A percentile compares a stretch with the other conserved stretches of the same genome.
These are phyloP conservation scores for Monosporascus sp. DNA, from an alignment of 2,329 filamentous ascomycete species.

Conservation along the genomic window DNA sequence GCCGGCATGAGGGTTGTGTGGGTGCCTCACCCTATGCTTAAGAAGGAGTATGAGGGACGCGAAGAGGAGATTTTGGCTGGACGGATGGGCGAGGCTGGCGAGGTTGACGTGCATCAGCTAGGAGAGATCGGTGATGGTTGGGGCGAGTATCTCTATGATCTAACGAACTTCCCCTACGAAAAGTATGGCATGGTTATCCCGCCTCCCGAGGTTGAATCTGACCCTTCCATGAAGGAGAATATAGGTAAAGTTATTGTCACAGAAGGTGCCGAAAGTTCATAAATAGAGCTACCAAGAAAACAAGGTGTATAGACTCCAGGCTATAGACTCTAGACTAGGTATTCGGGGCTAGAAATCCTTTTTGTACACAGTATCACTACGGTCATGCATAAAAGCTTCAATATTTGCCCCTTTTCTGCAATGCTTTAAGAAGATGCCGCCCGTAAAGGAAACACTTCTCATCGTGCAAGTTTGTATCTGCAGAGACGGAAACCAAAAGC, in stretches of 20 bases:
- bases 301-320: too few relatives aligned
- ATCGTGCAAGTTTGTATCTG: too few relatives aligned
- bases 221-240: constrained; percentile 39
- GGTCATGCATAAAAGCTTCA: too few relatives aligned
- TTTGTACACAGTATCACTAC: too few relatives aligned
- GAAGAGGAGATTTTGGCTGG: constrained; percentile 83
- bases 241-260: constrained; percentile 19
- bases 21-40: constrained; percentile 78
- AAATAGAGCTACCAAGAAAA: background rate
- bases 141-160: constrained; percentile 48
- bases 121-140: constrained; percentile 57
- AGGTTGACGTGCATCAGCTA: constrained; percentile 49
- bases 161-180: constrained; percentile 54
- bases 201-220: constrained; percentile 36
- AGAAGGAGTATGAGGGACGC: constrained; percentile 68
- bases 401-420: too few relatives aligned
- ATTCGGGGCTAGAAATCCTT: too few relatives aligned
- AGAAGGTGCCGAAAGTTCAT: constrained; percentile 1
- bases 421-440: too few relatives aligned
- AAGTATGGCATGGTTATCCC: constrained; percentile 54
- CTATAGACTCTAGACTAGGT: too few relatives aligned
- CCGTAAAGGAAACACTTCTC: too few relatives aligned
- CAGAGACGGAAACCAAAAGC: too few relatives aligned
- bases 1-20: constrained; percentile 95
- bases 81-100: constrained; percentile 62